Percentiles rank a stretch among this genome's conserved stretches.
phyloP scores from a whole-genome alignment of 352 stramenopile species.

The Peronospora belbahrii region DNA sequence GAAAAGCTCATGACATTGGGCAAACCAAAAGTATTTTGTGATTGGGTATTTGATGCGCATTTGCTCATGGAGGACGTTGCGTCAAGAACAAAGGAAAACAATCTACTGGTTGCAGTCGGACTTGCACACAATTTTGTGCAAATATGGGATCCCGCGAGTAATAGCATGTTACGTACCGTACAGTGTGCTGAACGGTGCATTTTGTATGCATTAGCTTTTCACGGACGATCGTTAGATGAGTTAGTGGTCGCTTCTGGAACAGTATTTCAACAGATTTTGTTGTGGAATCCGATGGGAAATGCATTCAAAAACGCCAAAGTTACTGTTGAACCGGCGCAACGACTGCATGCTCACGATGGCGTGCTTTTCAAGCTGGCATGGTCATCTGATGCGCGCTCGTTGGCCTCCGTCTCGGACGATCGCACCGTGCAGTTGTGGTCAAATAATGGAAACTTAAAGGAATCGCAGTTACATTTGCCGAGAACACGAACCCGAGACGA shows the following conservation, averaged over 20 bases:
- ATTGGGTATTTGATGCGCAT: constrained; percentile 82
- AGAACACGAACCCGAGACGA: constrained; percentile 4
- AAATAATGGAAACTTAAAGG: constrained; percentile 16
- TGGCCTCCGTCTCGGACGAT: constrained; percentile 84
- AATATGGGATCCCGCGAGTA: constrained; percentile 46
- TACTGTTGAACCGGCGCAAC: constrained; percentile 37
- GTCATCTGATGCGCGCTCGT: constrained; percentile 51
- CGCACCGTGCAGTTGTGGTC: constrained; percentile 81
- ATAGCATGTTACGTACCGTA: constrained; percentile 43
- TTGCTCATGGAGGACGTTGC: constrained; percentile 35
- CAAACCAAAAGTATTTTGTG: constrained; percentile 54
- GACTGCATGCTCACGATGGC: constrained; percentile 72
- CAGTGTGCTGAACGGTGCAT: constrained; percentile 78
- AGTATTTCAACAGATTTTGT: constrained; percentile 81
- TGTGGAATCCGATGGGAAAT: constrained; percentile 51
- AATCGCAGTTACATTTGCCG: constrained; percentile 7
- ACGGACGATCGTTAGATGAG: constrained; percentile 47
- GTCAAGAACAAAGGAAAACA: constrained; percentile 3
- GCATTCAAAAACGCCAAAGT: not conserved
- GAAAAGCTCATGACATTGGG: constrained; percentile 28
- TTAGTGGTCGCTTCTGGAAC: constrained; percentile 76
- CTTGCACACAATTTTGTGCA: constrained; percentile 82
- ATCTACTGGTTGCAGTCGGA: constrained; percentile 49
- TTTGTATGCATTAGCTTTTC: constrained; percentile 73
- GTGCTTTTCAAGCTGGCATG: constrained; percentile 82